Evolutionary conservation across 176 grass and related monocot genomes (phyloP).

Genomic region (Tillandsia leiboldiana): DNA sequence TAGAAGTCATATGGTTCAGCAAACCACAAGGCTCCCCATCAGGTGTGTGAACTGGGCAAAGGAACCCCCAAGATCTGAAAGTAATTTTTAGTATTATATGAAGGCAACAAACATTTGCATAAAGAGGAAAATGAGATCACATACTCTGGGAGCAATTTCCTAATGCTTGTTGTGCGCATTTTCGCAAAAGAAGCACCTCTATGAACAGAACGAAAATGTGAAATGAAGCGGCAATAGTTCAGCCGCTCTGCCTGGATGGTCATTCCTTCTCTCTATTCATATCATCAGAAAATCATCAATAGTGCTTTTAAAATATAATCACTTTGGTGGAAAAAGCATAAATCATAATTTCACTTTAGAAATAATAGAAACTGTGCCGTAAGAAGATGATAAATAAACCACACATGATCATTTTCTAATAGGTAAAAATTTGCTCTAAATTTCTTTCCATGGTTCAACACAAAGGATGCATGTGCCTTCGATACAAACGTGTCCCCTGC

Average conservation of each 20-base stretch:
- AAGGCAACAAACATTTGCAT: slow-evolving; percentile 20
- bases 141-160: slow-evolving; percentile 96
- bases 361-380: too few species aligned
- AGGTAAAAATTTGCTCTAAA: too few species aligned
- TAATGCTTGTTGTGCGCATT: slow-evolving; percentile 80
- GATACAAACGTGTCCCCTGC: too few species aligned
- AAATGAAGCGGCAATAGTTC: slow-evolving; percentile 75
- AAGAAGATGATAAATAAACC: too few species aligned
- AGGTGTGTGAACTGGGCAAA: slow-evolving; percentile 93
- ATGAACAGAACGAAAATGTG: slow-evolving; percentile 91
- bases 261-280: slow-evolving; percentile 87
- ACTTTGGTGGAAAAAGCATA: neutral
- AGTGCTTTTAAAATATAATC: slow-evolving; percentile 8
- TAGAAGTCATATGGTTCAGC: slow-evolving; percentile 85
- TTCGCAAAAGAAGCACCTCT: slow-evolving; percentile 93
- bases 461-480: too few species aligned
- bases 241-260: slow-evolving; percentile 79
- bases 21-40: slow-evolving; percentile 90
- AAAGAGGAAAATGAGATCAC: slow-evolving; percentile 17
- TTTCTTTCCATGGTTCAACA: too few species aligned
- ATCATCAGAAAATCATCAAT: slow-evolving; percentile 9
- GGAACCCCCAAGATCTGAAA: slow-evolving; percentile 87
- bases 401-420: too few species aligned
- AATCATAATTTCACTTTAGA: too few species aligned
- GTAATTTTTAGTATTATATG: slow-evolving; percentile 14